A percentile compares a stretch with the other conserved stretches of the same genome.
These are phyloP conservation scores for Lavandula angustifolia DNA, from an alignment of 257 asterid genomes.

Conservation along the genomic window DNA sequence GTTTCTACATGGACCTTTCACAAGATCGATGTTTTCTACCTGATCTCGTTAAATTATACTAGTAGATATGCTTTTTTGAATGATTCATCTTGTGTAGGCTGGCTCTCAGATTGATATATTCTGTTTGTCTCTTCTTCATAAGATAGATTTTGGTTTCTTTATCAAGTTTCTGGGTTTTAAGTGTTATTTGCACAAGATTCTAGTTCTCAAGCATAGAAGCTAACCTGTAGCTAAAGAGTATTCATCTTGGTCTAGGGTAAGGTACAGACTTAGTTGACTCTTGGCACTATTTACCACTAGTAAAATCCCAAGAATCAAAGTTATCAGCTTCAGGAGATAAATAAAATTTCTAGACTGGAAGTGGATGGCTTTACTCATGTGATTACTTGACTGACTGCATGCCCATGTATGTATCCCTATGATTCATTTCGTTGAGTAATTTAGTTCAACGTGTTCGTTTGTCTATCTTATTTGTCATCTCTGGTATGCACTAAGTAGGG, in stretches of 20 bases:
- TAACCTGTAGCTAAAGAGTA: neutral
- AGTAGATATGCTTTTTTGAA: neutral
- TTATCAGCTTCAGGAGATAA: no score
- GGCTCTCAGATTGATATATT: no score
- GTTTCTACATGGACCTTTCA: neutral
- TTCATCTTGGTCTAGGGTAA: no score
- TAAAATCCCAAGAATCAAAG: no score
- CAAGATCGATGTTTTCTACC: neutral
- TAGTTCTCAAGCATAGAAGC: no score
- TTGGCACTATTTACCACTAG: no score
- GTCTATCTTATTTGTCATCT: neutral
- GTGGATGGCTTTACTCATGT: no score
- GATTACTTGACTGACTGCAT: neutral
- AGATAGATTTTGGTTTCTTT: no score
- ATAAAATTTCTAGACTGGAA: no score
- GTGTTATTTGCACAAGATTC: neutral
- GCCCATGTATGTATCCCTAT: no score
- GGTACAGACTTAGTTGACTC: neutral
- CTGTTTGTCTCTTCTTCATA: no score
- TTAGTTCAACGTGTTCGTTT: neutral
- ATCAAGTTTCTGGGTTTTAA: neutral
- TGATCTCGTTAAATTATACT: neutral
- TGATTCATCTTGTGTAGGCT: slow-evolving; percentile 1
- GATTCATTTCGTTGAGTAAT: neutral
- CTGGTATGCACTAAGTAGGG: slow-evolving; percentile 82